Percentiles rank a stretch among this genome's conserved stretches.
Conservation (phyloP, 495 filamentous ascomycete genomes). For the Sphaerosporella brunnea region DNA sequence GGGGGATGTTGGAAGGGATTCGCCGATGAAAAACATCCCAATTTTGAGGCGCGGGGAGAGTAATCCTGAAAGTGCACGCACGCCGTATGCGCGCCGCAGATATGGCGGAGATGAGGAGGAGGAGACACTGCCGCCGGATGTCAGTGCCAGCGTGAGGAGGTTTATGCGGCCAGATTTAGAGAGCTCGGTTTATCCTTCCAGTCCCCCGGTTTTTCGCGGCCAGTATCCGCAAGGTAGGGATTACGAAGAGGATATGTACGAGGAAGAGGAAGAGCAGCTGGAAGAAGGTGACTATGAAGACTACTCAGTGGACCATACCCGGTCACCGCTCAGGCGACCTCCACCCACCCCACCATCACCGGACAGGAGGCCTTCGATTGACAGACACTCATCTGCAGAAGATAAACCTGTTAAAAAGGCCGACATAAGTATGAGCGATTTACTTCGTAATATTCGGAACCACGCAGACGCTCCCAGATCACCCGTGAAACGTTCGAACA, state of each 20-base stretch:
- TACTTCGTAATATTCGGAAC: slow-evolving; percentile 18
- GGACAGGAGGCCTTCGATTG: neutral
- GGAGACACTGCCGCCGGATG: neutral
- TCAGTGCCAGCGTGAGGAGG: slow-evolving; percentile 1
- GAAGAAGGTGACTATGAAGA: slow-evolving; percentile 17
- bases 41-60: neutral
- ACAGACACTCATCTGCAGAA: neutral
- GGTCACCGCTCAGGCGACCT: slow-evolving; percentile 7
- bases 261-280: slow-evolving; percentile 7
- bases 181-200: slow-evolving; percentile 21
- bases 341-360: slow-evolving; percentile 4
- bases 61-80: neutral
- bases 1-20: neutral
- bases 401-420: neutral
- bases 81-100: neutral
- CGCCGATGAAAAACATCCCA: neutral
- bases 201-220: slow-evolving; percentile 14
- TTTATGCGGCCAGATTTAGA: slow-evolving; percentile 10
- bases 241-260: neutral
- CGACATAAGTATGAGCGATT: neutral
- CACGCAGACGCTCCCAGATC: slow-evolving; percentile 23
- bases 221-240: neutral
- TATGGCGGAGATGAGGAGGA: neutral
- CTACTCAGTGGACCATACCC: slow-evolving; percentile 13
- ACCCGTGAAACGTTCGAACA: slow-evolving; percentile 14